Evolutionary conservation across 306 rosid genomes (phyloP), one percentile per base, ranked within the genome.

Genomic region (Calophaca sinica): DNA sequence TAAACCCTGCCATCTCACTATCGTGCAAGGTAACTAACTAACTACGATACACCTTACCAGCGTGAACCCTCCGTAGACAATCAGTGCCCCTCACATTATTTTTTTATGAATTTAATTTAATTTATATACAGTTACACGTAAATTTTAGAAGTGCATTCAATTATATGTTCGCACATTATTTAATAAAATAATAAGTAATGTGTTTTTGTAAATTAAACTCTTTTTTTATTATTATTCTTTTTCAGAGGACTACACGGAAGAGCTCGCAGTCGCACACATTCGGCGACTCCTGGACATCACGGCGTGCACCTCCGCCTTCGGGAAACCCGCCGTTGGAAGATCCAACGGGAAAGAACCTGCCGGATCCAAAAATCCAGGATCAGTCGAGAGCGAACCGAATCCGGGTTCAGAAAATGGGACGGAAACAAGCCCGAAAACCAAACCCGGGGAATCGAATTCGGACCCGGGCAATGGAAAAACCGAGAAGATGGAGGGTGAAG

Each of bases 241-340:
- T 42, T 9, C 84, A 94, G 98, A 91, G 81, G 92, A 91, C 39
- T 94, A 90, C 86, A 81, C 90, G 1, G 98, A 94, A 61, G 89
- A 91, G 36, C 85, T 80, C 10, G 93, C 85, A 6, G 87, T 88
- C 39, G 86, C 83, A 1, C 97, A 94, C 77, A 83, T 94, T 72
- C 88, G 96, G n/a, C 85, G 98, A 55, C 89, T 94, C 64, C 83
- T 91, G 1, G 96, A 94, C 76, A 87, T 94, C 70, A 93, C 86
- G 13, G 91, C 96, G 38, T 94, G 96, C 85, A 90, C 93, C 50
- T 73, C 89, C 68, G 82, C 88, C 11, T 94, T 88, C 60, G 90
- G 91, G 26, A 89, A 87, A 57, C 11, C 85, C 26, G 5, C 80
- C 10, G 14, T 79, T 9, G 73, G 55, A 1, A 79, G 83, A 54